Conservation (phyloP, 306 rosid genomes). For the Glycyrrhiza uralensis region DNA sequence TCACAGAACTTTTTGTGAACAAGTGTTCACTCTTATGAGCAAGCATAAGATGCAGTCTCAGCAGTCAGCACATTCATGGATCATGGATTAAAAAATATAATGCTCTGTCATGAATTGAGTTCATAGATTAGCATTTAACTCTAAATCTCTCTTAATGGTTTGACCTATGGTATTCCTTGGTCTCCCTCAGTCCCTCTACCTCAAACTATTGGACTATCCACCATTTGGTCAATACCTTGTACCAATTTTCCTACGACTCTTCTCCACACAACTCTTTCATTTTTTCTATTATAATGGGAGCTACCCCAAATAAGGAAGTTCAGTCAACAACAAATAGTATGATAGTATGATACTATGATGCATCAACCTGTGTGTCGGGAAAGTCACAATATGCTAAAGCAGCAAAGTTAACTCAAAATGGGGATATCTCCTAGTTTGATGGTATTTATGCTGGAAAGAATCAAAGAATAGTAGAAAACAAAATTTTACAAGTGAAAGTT, state of each 20-base stretch:
- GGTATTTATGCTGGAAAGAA: neutral
- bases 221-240: too few species aligned
- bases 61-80: neutral
- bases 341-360: neutral
- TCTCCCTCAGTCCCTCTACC: too few species aligned
- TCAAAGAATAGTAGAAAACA: neutral
- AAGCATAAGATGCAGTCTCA: neutral
- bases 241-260: too few species aligned
- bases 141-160: neutral
- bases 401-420: neutral
- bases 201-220: too few species aligned
- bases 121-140: neutral
- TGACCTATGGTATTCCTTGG: neutral
- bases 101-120: neutral
- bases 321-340: neutral
- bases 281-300: neutral
- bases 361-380: neutral
- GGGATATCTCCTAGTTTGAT: neutral
- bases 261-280: too few species aligned
- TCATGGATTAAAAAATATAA: neutral
- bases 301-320: neutral
- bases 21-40: neutral
- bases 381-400: neutral
- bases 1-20: neutral
- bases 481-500: neutral